Conservation (phyloP, 495 filamentous ascomycete species). For the Patellaria atrata region DNA sequence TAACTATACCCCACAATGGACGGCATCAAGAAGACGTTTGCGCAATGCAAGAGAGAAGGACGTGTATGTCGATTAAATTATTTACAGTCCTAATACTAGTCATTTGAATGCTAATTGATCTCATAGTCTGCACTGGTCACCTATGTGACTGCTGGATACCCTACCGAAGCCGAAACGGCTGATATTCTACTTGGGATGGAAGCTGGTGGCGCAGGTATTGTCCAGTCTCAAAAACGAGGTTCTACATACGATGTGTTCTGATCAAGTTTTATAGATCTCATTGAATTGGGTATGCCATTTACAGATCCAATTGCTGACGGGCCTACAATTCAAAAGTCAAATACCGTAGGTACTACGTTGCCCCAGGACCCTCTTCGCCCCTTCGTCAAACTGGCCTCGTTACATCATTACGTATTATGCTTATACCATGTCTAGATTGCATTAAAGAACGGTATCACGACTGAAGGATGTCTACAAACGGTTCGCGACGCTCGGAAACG, state of each 20-base stretch:
- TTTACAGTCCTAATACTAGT: neutral
- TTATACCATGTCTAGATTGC: constrained; percentile 38
- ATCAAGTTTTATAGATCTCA: constrained; percentile 44
- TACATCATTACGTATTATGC: no score
- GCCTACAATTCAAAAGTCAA: constrained; percentile 70
- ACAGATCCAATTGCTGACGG: constrained; percentile 96
- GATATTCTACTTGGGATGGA: constrained; percentile 80
- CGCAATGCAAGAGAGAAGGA: constrained; percentile 65
- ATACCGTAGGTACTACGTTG: constrained; percentile 20
- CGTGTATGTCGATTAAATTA: constrained; percentile 33
- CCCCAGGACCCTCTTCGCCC: constrained; percentile 21
- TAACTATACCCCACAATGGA: constrained; percentile 51
- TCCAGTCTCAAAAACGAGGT: no score
- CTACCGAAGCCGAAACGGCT: constrained; percentile 64
- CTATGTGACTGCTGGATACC: constrained; percentile 93
- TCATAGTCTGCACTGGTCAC: constrained; percentile 65
- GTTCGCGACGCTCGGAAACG: constrained; percentile 58
- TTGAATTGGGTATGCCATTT: constrained; percentile 84
- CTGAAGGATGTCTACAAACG: constrained; percentile 60
- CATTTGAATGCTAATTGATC: constrained; percentile 2
- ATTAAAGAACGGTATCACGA: constrained; percentile 75
- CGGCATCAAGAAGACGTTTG: constrained; percentile 71
- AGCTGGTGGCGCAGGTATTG: constrained; percentile 76
- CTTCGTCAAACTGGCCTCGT: constrained; percentile 1
- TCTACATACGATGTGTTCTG: constrained; percentile 7